Evolutionary conservation across 495 filamentous ascomycete species (phyloP).

Genomic region (Pseudomonodictys pantanalensis): DNA sequence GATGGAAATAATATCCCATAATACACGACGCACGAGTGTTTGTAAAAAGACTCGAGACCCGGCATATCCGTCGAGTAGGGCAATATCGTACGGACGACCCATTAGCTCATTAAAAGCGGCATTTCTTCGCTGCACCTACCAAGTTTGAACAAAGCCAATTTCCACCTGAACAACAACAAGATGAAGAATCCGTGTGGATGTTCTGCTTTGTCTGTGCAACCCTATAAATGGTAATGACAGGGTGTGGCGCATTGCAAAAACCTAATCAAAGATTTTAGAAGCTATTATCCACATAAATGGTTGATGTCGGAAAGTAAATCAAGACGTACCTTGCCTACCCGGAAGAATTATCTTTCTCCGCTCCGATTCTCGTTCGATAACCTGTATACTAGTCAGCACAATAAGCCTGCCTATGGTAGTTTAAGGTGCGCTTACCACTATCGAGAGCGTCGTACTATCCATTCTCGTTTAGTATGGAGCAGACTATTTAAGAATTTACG

Average conservation of each 20-base stretch:
- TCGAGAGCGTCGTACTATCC: not conserved
- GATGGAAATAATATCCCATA: too few relatives aligned
- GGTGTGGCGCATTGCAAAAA: not conserved
- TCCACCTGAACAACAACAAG: not conserved
- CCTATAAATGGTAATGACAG: not conserved
- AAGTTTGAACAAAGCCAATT: not conserved
- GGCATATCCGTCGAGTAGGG: too few relatives aligned
- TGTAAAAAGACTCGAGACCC: too few relatives aligned
- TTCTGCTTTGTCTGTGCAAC: not conserved
- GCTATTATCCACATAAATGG: not conserved
- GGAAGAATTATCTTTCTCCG: not conserved
- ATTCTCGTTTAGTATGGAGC: slow-evolving; percentile 33
- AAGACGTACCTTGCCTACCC: not conserved
- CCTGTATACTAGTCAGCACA: not conserved
- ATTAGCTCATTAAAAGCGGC: not conserved
- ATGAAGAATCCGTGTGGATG: not conserved
- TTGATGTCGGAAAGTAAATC: not conserved
- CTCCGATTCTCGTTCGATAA: not conserved
- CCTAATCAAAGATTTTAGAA: not conserved
- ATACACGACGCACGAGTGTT: too few relatives aligned
- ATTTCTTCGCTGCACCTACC: not conserved
- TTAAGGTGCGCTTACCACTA: not conserved
- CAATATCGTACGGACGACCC: not conserved
- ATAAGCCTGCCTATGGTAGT: not conserved
- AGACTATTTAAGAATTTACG: too few relatives aligned